A percentile compares a stretch with the other conserved stretches of the same genome.
phyloP scores from a whole-genome alignment of 139 green algal species.

The Chlamydomonas incerta region DNA sequence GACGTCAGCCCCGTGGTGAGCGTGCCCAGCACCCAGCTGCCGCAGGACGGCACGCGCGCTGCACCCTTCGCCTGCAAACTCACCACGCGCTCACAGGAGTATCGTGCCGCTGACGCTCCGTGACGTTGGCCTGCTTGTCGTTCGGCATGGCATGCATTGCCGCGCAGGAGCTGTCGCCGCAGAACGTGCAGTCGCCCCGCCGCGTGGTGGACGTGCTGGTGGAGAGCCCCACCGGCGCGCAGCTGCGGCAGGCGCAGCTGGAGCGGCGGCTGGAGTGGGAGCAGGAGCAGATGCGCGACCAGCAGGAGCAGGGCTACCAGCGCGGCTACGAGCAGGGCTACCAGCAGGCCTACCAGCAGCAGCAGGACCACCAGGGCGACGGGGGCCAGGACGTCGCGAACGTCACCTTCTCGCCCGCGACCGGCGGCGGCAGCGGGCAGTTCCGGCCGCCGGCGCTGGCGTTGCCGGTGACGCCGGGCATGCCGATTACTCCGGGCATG shows the following conservation, averaged over 20 bases:
- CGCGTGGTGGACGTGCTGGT: slow-evolving; percentile 27
- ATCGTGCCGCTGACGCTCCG: neutral
- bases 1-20: neutral
- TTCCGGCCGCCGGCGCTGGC: neutral
- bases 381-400: neutral
- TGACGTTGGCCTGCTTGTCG: no score
- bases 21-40: no score
- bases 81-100: neutral
- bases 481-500: neutral
- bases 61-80: no score
- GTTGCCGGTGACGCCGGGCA: neutral
- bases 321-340: slow-evolving; percentile 2
- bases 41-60: no score
- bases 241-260: neutral
- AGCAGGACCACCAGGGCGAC: neutral
- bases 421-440: neutral
- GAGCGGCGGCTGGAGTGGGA: neutral
- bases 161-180: slow-evolving; percentile 15
- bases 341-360: neutral
- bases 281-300: neutral
- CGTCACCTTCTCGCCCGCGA: neutral
- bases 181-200: neutral
- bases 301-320: neutral
- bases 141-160: no score
- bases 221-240: neutral